A percentile compares a stretch with the other conserved stretches of the same genome.
Conservation (phyloP, 768 basidiomycete species). For the Coprinopsis cinerea region DNA sequence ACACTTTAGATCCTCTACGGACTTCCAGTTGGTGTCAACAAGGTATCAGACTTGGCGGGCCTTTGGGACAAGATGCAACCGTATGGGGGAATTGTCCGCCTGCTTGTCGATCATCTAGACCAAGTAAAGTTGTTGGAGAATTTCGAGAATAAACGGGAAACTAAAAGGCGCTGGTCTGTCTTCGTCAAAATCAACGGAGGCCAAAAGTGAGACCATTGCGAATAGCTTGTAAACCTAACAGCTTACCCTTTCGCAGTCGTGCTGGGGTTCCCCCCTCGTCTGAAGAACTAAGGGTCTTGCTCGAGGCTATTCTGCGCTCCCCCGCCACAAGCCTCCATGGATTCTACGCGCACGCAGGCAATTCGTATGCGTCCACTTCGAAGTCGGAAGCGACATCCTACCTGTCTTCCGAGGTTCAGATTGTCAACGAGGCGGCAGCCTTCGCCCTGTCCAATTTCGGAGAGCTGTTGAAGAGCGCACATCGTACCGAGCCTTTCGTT, state of each 20-base stretch:
- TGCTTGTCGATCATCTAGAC: conserved; percentile 72
- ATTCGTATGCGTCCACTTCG: conserved; percentile 73
- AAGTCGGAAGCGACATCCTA: conserved; percentile 57
- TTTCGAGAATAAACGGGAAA: conserved; percentile 41
- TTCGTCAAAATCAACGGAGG: conserved; percentile 83
- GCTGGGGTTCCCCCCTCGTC: conserved; percentile 60
- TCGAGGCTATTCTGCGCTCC: conserved; percentile 48
- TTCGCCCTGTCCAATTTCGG: conserved; percentile 45
- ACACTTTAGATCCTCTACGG: conserved; percentile 71
- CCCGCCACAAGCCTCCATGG: conserved; percentile 61
- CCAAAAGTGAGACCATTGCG: conserved; percentile 48
- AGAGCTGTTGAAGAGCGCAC: conserved; percentile 23
- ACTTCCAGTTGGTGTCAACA: conserved; percentile 64
- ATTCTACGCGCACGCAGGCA: conserved; percentile 78
- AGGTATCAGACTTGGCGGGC: conserved; percentile 60
- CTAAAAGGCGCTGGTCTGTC: conserved; percentile 55
- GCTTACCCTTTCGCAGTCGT: conserved; percentile 43
- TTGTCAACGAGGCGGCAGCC: conserved; percentile 61
- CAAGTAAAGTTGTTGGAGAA: conserved; percentile 63
- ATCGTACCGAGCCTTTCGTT: conserved; percentile 48
- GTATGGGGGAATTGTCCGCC: conserved; percentile 54
- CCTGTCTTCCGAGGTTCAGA: conserved; percentile 62
- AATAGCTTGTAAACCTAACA: not conserved
- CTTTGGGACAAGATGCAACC: conserved; percentile 51
- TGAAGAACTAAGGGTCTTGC: conserved; percentile 46